Conservation (phyloP, 202 grass and related monocot species). For the Panicum hallii region DNA sequence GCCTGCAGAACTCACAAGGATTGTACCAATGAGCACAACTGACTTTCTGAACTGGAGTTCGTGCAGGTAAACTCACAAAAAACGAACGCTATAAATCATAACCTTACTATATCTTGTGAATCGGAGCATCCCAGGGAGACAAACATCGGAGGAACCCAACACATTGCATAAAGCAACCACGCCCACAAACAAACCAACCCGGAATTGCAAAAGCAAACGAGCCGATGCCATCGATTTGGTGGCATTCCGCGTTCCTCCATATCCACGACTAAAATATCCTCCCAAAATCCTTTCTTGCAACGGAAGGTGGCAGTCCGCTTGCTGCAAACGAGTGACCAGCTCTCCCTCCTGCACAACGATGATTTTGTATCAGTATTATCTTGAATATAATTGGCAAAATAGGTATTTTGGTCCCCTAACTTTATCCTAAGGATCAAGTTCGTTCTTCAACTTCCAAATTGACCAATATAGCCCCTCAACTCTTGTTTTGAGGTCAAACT, state of each 20-base stretch:
- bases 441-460: no score
- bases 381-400: constrained; percentile 10
- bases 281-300: constrained; percentile 76
- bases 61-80: constrained; percentile 25
- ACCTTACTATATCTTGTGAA: constrained; percentile 42
- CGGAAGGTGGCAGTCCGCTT: constrained; percentile 60
- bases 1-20: neutral
- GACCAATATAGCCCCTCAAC: no score
- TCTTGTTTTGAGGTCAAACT: no score
- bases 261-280: constrained; percentile 62
- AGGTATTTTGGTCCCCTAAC: no score
- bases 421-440: no score
- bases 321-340: constrained; percentile 61
- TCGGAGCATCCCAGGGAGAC: neutral
- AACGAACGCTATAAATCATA: constrained; percentile 41
- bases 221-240: constrained; percentile 56
- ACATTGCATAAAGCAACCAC: constrained; percentile 49
- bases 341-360: constrained; percentile 62
- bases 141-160: constrained; percentile 46
- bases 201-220: constrained; percentile 65
- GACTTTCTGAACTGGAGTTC: constrained; percentile 7
- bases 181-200: constrained; percentile 45
- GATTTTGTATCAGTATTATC: constrained; percentile 41
- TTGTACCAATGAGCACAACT: neutral
- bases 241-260: constrained; percentile 48